Evolutionary conservation across 1,139 yeast species (phyloP), one percentile per base, ranked within the genome.

Genomic region (Magnusiomyces sp.): DNA sequence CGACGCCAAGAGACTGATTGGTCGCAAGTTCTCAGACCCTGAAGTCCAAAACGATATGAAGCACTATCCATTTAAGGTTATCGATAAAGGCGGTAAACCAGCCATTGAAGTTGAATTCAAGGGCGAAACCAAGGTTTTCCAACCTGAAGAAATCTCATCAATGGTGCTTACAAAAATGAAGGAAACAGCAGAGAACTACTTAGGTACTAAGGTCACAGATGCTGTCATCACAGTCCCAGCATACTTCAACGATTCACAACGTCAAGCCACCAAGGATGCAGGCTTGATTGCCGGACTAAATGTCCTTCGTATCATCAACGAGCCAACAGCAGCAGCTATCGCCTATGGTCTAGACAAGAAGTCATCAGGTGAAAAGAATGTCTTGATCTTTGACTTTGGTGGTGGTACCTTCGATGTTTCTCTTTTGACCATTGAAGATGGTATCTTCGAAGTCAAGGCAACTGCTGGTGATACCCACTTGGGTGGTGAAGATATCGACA

Each of bases 401-500:
- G 96, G 96, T 75, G 97, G 97, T 81, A 89, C 97, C 72, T 89
- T 89, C 77, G 97, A 89, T 86, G 97, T 90, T 62, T 92, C 98
- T 56, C 79, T 90, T 67, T 79, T 92, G 73, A 86, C 89, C 79
- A 88, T 92, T 71, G 95, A 94, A 71, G 97, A 94, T 74, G 98
- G 98, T 82, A 94, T 92, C 69, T 92, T 90, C 84, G 90, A 95
- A 70, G 98, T 92, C 71, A 90, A 90, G 83, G 92, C 98, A 67
- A 92, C 98, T 67, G 96, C 97, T 71, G 98, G 98, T 88, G 97
- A 92, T 79, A 92, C 98, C 68, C 98, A 90, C 77, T 84, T 90
- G 80, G 98, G 98, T 83, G 97, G 97, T 83, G 95, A 90, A 80
- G 97, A 90, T 80, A 90, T 90, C 76, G 97, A 89, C 76, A 83